phyloP scores from a whole-genome alignment of 1,139 yeast genomes.

The Magnusiomyces tetraspermus region DNA sequence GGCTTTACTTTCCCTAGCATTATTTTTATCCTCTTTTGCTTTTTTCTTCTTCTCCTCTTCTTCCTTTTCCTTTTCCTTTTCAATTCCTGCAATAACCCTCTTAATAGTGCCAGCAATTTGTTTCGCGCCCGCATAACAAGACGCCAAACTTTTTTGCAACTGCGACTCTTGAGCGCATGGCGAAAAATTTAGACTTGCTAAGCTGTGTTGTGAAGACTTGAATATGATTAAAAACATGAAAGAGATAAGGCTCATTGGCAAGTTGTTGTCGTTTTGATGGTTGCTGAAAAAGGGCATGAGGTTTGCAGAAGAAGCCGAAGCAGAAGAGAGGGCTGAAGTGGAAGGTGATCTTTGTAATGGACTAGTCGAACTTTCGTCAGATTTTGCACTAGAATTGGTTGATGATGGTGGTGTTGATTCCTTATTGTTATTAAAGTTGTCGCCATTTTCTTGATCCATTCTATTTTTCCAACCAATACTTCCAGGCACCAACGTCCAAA shows the following conservation, averaged over 20 bases:
- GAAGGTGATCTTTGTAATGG: not conserved
- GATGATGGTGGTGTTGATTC: too few species aligned
- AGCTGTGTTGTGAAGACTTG: slow-evolving; percentile 12
- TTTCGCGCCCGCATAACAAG: slow-evolving; percentile 12
- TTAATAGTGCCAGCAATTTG: slow-evolving; percentile 3
- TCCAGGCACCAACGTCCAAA: slow-evolving; percentile 13
- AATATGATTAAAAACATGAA: slow-evolving; percentile 7
- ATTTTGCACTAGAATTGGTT: too few species aligned
- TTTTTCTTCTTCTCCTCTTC: not conserved
- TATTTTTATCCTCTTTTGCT: not conserved
- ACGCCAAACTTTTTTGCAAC: slow-evolving; percentile 2
- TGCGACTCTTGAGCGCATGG: slow-evolving; percentile 6
- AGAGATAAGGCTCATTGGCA: not conserved
- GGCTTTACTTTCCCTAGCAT: too few species aligned
- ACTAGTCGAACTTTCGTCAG: too few species aligned
- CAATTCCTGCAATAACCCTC: not conserved
- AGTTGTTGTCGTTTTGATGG: too few species aligned
- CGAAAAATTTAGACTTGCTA: slow-evolving; percentile 11
- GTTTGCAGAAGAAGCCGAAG: too few species aligned
- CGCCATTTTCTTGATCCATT: too few species aligned
- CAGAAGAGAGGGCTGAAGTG: not conserved
- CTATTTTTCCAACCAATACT: not conserved
- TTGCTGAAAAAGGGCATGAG: too few species aligned
- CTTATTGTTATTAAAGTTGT: too few species aligned
- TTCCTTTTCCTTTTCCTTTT: not conserved